Conservation (phyloP, 805 yeast species). For the Yamadazyma olivae region DNA sequence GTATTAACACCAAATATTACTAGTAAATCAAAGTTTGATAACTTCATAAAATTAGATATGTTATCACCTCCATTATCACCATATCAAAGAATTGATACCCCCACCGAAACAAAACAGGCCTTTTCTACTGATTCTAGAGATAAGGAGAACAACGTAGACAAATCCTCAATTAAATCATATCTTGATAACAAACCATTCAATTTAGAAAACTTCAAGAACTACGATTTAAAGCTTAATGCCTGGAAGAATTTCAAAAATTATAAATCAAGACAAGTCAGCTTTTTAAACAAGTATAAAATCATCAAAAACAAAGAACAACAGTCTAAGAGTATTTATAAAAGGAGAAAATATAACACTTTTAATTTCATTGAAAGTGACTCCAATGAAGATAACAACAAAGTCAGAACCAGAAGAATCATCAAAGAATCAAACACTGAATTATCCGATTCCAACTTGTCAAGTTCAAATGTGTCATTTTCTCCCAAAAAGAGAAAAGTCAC, state of each 20-base stretch:
- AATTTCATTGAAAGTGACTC: conserved; percentile 13
- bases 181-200: conserved; percentile 40
- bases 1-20: conserved; percentile 26
- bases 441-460: conserved; percentile 4
- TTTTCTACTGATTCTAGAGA: neutral
- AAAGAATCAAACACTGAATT: conserved; percentile 17
- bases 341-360: conserved; percentile 14
- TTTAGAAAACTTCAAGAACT: conserved; percentile 44
- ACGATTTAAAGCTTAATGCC: conserved; percentile 49
- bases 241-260: conserved; percentile 46
- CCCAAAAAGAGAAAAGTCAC: conserved; percentile 40
- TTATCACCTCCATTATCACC: conserved; percentile 49
- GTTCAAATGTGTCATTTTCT: neutral
- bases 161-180: conserved; percentile 6
- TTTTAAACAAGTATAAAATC: conserved; percentile 50
- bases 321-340: conserved; percentile 18
- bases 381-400: conserved; percentile 40
- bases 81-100: conserved; percentile 20
- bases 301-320: conserved; percentile 17
- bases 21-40: conserved; percentile 9
- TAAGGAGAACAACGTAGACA: conserved; percentile 1
- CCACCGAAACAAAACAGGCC: neutral
- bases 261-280: conserved; percentile 48
- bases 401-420: conserved; percentile 58
- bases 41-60: conserved; percentile 19